Evolutionary conservation across 108 stramenopile genomes (phyloP).

Genomic region (Schizochytrium sp.): DNA sequence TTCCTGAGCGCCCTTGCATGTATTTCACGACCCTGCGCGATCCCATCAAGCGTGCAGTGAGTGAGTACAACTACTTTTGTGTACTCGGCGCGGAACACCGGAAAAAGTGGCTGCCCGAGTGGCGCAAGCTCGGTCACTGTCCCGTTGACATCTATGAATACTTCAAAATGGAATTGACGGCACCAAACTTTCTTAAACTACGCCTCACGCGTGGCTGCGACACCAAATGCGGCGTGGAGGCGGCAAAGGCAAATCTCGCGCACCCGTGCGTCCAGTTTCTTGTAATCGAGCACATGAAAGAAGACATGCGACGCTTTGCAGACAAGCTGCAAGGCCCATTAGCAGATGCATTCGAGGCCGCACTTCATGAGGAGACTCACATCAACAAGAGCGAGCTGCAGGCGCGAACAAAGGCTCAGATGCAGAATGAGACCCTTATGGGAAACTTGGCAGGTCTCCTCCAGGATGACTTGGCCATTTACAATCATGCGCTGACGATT

Average conservation of each 20-base stretch:
- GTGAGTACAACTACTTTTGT: conserved; percentile 14
- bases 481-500: background rate
- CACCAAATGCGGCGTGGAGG: background rate
- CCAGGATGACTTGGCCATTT: background rate
- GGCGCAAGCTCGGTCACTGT: background rate
- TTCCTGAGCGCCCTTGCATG: background rate
- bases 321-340: background rate
- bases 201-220: background rate
- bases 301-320: background rate
- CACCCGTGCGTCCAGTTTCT: background rate
- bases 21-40: background rate
- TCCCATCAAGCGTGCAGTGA: background rate
- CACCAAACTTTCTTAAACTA: background rate
- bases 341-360: background rate
- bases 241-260: background rate
- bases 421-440: background rate
- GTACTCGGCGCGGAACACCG: background rate
- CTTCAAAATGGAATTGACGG: background rate
- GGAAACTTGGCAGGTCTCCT: background rate
- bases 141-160: background rate
- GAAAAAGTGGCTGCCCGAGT: conserved; percentile 4
- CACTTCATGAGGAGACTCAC: background rate
- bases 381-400: background rate
- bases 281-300: background rate
- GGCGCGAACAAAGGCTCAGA: background rate